phyloP scores from a whole-genome alignment of 495 filamentous ascomycete genomes.

The Aspergillus incahuasiensis region DNA sequence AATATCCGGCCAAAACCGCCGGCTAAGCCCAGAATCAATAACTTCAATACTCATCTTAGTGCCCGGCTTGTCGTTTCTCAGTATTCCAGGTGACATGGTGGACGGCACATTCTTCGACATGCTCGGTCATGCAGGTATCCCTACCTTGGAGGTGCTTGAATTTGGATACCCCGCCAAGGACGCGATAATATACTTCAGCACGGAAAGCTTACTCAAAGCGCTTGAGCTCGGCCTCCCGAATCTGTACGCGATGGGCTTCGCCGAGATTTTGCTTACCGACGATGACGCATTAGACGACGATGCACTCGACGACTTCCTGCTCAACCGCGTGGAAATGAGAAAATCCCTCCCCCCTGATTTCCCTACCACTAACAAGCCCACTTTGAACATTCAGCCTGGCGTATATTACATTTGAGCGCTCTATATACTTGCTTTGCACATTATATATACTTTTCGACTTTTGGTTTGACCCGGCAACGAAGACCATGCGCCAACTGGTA shows the following conservation, averaged over 20 bases:
- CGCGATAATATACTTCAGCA: conserved; percentile 17
- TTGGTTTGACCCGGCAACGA: not conserved
- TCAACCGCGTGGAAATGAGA: conserved; percentile 9
- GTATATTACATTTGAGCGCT: conserved; percentile 18
- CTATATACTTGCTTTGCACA: not conserved
- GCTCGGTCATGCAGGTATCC: conserved; percentile 13
- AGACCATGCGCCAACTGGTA: not conserved
- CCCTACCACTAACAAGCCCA: not conserved
- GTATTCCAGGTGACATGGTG: conserved; percentile 29
- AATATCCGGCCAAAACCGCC: conserved; percentile 25
- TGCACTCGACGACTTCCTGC: conserved; percentile 24
- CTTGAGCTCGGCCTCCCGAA: conserved; percentile 21
- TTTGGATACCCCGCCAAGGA: conserved; percentile 19
- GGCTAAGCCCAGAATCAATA: conserved; percentile 24
- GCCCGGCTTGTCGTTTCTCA: conserved; percentile 23
- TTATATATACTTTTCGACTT: too few species aligned
- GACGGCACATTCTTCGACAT: conserved; percentile 29
- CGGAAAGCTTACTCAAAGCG: conserved; percentile 16
- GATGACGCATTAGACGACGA: conserved; percentile 20
- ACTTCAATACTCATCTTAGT: conserved; percentile 23
- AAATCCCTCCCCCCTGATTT: not conserved
- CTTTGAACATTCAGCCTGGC: conserved; percentile 2
- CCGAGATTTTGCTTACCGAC: conserved; percentile 16
- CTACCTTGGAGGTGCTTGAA: conserved; percentile 23
- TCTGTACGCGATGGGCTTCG: conserved; percentile 22